These are phyloP conservation scores for Curvularia sp. DNA, from an alignment of 2,329 filamentous ascomycete species.

Conservation along the genomic window DNA sequence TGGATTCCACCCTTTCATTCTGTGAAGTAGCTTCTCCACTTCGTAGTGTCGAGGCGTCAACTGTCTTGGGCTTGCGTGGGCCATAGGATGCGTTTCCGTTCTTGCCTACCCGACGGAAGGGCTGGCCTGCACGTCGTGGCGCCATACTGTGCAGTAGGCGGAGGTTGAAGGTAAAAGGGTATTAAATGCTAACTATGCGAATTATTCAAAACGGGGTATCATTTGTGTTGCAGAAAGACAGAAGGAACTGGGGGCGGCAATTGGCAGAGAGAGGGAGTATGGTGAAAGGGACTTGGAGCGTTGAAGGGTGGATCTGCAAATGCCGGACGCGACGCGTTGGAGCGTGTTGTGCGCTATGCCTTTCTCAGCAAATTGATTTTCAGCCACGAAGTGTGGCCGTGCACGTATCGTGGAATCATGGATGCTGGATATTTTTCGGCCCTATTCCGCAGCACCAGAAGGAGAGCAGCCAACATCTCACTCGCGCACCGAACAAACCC, in stretches of 20 bases:
- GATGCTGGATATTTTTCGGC: slow-evolving; percentile 36
- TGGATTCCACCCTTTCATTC: slow-evolving; percentile 91
- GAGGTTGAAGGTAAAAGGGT: slow-evolving; percentile 25
- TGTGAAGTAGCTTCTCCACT: slow-evolving; percentile 85
- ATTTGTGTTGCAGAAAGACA: slow-evolving; percentile 33
- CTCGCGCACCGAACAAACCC: slow-evolving; percentile 4
- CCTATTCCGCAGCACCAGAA: slow-evolving; percentile 28
- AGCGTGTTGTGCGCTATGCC: slow-evolving; percentile 30
- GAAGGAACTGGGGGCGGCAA: slow-evolving; percentile 28
- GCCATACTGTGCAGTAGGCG: slow-evolving; percentile 49
- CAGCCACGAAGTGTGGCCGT: slow-evolving; percentile 28
- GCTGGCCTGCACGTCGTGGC: slow-evolving; percentile 53
- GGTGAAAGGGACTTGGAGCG: slow-evolving; percentile 18
- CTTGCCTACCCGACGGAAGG: slow-evolving; percentile 55
- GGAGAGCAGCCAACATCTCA: slow-evolving; percentile 15
- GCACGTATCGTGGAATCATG: slow-evolving; percentile 28
- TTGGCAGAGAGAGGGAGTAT: slow-evolving; percentile 18
- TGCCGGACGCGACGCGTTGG: slow-evolving; percentile 33
- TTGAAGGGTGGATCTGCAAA: slow-evolving; percentile 23
- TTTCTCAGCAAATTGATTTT: slow-evolving; percentile 37
- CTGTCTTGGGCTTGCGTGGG: slow-evolving; percentile 72
- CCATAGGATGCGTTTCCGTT: slow-evolving; percentile 55
- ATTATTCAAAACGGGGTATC: slow-evolving; percentile 41
- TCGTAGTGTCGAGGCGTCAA: slow-evolving; percentile 76
- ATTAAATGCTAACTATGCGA: slow-evolving; percentile 36